Evolutionary conservation across 164 flowering plant genomes (phyloP).

Genomic region (Vitis rotundifolia): DNA sequence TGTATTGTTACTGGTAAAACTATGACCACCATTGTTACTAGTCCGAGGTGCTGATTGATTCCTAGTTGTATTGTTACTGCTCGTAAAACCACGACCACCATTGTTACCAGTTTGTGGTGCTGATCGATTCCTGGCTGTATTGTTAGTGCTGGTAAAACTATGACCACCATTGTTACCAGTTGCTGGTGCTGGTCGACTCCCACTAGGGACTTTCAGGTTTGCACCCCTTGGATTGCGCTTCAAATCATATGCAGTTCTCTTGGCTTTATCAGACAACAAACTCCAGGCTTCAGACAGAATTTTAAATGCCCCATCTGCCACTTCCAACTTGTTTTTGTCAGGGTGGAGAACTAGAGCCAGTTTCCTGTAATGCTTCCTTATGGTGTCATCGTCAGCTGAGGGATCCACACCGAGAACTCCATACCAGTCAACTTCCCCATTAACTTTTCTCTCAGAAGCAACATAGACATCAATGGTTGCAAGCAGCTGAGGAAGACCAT

Average conservation of each 20-base stretch:
- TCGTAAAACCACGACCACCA: no score
- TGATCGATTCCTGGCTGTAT: no score
- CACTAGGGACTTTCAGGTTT: background rate
- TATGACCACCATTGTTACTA: no score
- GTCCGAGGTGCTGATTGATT: no score
- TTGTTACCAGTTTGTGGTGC: no score
- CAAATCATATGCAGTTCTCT: conserved; percentile 25
- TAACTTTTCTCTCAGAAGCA: conserved; percentile 17
- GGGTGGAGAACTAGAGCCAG: conserved; percentile 33
- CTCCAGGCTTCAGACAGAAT: conserved; percentile 40
- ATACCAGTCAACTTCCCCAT: conserved; percentile 40
- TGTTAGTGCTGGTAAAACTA: no score
- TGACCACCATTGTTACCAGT: conserved; percentile 10
- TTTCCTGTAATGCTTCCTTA: conserved; percentile 24
- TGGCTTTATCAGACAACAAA: conserved; percentile 24
- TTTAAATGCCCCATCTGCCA: conserved; percentile 37
- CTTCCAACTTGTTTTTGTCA: conserved; percentile 32
- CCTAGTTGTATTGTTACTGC: no score
- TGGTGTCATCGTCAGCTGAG: conserved; percentile 25
- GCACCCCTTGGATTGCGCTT: conserved; percentile 9
- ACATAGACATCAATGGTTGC: conserved; percentile 28
- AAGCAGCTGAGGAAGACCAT: conserved; percentile 29
- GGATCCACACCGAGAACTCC: conserved; percentile 37
- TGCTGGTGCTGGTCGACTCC: conserved; percentile 2
- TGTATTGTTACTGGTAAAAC: no score